These are phyloP conservation scores for Backusella sp. DNA, from an alignment of 192 early-diverging fungal species.

Conservation along the genomic window DNA sequence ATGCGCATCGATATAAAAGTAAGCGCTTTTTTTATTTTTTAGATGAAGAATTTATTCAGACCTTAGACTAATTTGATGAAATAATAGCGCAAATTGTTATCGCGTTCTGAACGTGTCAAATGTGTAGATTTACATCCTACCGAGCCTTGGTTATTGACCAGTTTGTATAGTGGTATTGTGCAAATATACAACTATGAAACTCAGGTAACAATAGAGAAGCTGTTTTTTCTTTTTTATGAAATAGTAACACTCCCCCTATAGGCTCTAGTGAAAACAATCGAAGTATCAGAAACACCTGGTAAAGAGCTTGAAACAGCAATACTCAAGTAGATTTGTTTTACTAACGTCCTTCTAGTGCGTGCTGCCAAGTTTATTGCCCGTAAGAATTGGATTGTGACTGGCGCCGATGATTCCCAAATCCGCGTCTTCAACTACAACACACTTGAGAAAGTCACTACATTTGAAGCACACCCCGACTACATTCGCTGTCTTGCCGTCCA, in stretches of 20 bases:
- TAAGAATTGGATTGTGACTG: constrained; percentile 96
- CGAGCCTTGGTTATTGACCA: constrained; percentile 97
- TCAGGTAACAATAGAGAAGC: constrained; percentile 54
- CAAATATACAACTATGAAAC: constrained; percentile 99
- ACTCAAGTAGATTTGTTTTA: too few relatives aligned
- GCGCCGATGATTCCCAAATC: constrained; percentile 97
- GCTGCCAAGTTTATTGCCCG: constrained; percentile 96
- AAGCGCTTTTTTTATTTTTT: background rate
- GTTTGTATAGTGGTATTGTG: constrained; percentile 93
- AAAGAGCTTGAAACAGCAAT: background rate
- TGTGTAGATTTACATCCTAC: constrained; percentile 98
- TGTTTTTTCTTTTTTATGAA: constrained; percentile 68
- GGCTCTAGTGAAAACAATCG: constrained; percentile 95
- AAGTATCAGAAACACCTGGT: constrained; percentile 92
- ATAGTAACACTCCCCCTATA: constrained; percentile 29
- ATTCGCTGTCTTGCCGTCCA: constrained; percentile 97
- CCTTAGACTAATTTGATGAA: background rate
- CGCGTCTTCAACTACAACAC: constrained; percentile 99
- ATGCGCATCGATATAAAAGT: constrained; percentile 27
- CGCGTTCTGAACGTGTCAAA: constrained; percentile 94
- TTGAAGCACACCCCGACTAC: constrained; percentile 97
- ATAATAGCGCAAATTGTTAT: constrained; percentile 58
- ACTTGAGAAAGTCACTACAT: constrained; percentile 93
- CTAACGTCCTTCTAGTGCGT: constrained; percentile 62
- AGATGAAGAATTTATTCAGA: background rate